A percentile compares a stretch with the other conserved stretches of the same genome.
Evolutionary conservation across 306 rosid genomes (phyloP).

Genomic region (Mimosa pudica): DNA sequence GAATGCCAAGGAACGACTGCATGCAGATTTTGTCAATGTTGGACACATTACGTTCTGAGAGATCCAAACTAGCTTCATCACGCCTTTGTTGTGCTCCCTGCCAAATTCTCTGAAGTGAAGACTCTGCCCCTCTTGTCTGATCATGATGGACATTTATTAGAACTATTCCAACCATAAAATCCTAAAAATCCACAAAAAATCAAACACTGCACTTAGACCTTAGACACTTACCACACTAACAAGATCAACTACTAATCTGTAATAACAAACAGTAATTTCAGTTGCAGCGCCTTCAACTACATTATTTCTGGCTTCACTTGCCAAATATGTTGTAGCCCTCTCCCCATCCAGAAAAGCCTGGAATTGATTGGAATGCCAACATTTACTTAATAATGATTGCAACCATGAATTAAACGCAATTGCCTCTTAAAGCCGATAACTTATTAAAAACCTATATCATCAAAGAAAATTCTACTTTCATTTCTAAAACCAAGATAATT

Average conservation of each 20-base stretch:
- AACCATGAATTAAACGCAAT: too few relatives aligned
- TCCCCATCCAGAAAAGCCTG: constrained; percentile 87
- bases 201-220: constrained; percentile 27
- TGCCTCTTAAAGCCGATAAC: too few relatives aligned
- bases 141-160: constrained; percentile 30
- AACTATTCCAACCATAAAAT: constrained; percentile 8
- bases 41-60: constrained; percentile 76
- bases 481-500: too few relatives aligned
- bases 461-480: too few relatives aligned
- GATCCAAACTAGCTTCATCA: constrained; percentile 85
- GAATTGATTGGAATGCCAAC: constrained; percentile 36
- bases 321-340: constrained; percentile 59
- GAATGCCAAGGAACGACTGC: constrained; percentile 92
- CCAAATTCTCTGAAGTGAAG: constrained; percentile 86
- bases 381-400: constrained; percentile 3
- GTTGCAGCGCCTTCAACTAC: constrained; percentile 64
- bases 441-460: too few relatives aligned
- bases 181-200: constrained; percentile 14
- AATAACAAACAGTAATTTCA: constrained; percentile 77
- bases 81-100: constrained; percentile 91
- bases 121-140: constrained; percentile 86
- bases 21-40: constrained; percentile 80
- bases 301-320: constrained; percentile 57
- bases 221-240: constrained; percentile 70
- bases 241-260: constrained; percentile 75